These are phyloP conservation scores for Tetrahymena thermophila DNA, from an alignment of 73 alveolate genomes.

Conservation along the genomic window DNA sequence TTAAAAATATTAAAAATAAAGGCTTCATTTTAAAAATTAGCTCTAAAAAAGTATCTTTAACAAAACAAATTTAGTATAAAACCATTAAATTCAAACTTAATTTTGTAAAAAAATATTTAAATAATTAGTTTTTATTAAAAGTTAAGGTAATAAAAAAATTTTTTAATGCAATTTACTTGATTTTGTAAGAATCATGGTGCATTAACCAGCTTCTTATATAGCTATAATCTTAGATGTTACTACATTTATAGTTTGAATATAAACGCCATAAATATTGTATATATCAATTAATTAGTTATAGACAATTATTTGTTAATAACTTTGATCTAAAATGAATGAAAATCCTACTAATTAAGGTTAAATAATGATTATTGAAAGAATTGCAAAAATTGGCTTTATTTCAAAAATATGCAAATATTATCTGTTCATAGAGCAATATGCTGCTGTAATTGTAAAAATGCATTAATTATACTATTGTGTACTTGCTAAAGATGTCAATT, in stretches of 20 bases:
- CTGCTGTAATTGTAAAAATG: background rate
- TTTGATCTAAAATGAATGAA: background rate
- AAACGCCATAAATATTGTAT: background rate
- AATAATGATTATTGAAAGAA: background rate
- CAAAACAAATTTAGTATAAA: no score
- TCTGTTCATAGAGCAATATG: background rate
- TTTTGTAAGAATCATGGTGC: background rate
- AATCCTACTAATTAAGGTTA: background rate
- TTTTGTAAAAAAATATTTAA: no score
- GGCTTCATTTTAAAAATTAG: no score
- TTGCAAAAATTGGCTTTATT: background rate
- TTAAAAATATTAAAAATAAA: no score
- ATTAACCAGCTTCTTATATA: background rate
- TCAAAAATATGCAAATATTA: background rate
- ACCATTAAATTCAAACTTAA: no score
- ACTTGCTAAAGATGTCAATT: background rate
- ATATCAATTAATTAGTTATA: background rate
- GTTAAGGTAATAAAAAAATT: no score
- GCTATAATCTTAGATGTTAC: background rate
- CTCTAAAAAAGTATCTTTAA: no score
- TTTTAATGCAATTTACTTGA: background rate
- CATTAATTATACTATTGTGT: background rate
- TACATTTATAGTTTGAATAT: background rate
- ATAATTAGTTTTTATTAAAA: no score
- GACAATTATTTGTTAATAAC: background rate